Evolutionary conservation across 176 grass and related monocot species (phyloP).

Genomic region (Thalia dealbata): DNA sequence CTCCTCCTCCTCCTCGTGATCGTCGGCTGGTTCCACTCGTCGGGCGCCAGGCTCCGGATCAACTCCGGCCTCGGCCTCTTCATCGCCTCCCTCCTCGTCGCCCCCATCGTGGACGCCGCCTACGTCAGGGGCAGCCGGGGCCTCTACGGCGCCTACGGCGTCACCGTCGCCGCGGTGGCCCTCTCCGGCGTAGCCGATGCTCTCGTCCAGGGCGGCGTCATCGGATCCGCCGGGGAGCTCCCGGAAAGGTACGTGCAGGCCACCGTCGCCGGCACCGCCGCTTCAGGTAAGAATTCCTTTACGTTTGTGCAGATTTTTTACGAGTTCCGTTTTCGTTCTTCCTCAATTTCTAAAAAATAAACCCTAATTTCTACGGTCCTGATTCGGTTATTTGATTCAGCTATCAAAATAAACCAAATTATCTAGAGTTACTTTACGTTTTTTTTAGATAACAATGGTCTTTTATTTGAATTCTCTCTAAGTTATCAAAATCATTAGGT

Average conservation of each 20-base stretch:
- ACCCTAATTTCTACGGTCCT: not conserved
- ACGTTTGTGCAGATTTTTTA: not conserved
- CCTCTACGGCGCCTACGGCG: slow-evolving; percentile 50
- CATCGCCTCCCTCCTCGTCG: slow-evolving; percentile 50
- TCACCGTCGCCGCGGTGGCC: slow-evolving; percentile 49
- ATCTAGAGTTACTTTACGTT: too few species aligned
- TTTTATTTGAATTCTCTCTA: too few species aligned
- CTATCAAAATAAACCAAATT: too few species aligned
- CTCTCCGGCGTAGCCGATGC: slow-evolving; percentile 65
- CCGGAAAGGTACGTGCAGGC: slow-evolving; percentile 91
- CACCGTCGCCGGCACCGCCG: slow-evolving; percentile 63
- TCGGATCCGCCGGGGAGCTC: slow-evolving; percentile 79
- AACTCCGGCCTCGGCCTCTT: slow-evolving; percentile 67
- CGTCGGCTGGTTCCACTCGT: slow-evolving; percentile 67
- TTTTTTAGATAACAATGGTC: too few species aligned
- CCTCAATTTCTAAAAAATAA: too few species aligned
- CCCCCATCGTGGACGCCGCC: slow-evolving; percentile 65
- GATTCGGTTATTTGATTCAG: too few species aligned
- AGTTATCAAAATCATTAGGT: too few species aligned
- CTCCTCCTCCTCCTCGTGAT: slow-evolving; percentile 48
- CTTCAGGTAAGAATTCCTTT: slow-evolving; percentile 34
- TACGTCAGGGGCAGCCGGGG: slow-evolving; percentile 53
- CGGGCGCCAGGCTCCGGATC: slow-evolving; percentile 47
- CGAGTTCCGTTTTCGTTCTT: too few species aligned
- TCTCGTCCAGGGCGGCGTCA: slow-evolving; percentile 78